Conservation (phyloP, 2,329 filamentous ascomycete species). For the Colletotrichum sansevieriae region DNA sequence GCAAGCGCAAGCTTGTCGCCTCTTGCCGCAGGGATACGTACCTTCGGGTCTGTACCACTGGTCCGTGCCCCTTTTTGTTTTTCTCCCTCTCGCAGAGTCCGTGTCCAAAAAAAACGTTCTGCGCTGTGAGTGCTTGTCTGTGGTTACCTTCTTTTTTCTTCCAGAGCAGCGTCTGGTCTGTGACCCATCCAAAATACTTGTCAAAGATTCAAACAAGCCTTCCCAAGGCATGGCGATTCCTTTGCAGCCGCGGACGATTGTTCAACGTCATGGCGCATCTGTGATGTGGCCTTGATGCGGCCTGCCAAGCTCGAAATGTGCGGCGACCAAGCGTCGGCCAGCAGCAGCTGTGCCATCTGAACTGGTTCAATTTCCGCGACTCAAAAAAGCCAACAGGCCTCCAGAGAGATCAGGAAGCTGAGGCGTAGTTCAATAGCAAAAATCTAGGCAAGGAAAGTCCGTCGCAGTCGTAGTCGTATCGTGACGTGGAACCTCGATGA, state of each 20-base stretch:
- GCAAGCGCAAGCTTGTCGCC: too few species aligned
- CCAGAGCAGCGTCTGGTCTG: slow-evolving; percentile 3
- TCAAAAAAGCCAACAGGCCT: background rate
- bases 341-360: background rate
- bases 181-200: slow-evolving; percentile 17
- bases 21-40: too few species aligned
- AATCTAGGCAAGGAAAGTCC: slow-evolving; percentile 16
- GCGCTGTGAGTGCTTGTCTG: slow-evolving; percentile 1
- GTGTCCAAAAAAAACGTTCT: slow-evolving; percentile 10
- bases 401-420: background rate
- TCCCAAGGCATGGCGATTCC: background rate
- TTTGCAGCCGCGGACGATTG: background rate
- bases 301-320: slow-evolving; percentile 9
- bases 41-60: background rate
- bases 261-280: slow-evolving; percentile 1
- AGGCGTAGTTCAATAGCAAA: background rate
- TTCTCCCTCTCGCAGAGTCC: slow-evolving; percentile 5
- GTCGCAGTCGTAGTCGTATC: slow-evolving; percentile 16
- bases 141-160: background rate
- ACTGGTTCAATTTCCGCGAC: background rate
- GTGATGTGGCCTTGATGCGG: slow-evolving; percentile 10
- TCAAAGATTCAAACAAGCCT: background rate
- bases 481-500: background rate
- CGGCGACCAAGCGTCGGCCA: slow-evolving; percentile 8
- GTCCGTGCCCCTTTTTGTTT: slow-evolving; percentile 1